Percentiles rank a stretch among this genome's conserved stretches.
These are phyloP conservation scores for Fraxinus americana DNA, from an alignment of 257 asterid genomes.

Conservation along the genomic window DNA sequence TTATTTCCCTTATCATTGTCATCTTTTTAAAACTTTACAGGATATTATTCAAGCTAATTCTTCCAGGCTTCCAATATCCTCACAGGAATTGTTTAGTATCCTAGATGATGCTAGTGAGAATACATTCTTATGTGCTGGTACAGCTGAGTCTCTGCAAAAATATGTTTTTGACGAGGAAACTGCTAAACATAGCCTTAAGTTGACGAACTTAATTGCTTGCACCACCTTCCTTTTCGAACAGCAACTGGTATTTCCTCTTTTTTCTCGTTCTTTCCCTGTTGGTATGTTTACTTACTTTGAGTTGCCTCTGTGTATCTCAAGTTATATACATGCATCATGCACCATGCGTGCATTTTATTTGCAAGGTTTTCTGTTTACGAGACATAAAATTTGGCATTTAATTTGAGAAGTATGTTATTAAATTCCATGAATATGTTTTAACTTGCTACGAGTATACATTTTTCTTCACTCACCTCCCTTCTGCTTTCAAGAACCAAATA, in stretches of 20 bases:
- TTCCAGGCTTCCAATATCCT: slow-evolving; percentile 65
- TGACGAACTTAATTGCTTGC: slow-evolving; percentile 80
- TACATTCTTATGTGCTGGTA: slow-evolving; percentile 90
- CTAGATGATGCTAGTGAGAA: slow-evolving; percentile 96
- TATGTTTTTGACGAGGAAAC: slow-evolving; percentile 75
- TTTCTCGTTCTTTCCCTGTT: not conserved
- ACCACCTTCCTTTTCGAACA: slow-evolving; percentile 80
- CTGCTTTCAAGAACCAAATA: not conserved
- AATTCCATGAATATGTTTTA: not conserved
- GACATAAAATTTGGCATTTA: not conserved
- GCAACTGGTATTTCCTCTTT: slow-evolving; percentile 63
- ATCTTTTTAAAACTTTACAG: slow-evolving; percentile 44
- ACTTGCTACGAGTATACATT: not conserved
- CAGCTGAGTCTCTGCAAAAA: slow-evolving; percentile 75
- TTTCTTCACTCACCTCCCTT: not conserved
- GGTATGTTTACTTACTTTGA: slow-evolving; percentile 4
- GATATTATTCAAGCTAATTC: slow-evolving; percentile 74
- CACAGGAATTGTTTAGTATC: slow-evolving; percentile 71
- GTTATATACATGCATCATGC: not conserved
- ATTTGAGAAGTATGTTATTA: not conserved
- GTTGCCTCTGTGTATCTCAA: slow-evolving; percentile 12
- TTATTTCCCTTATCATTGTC: not conserved
- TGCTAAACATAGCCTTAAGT: slow-evolving; percentile 60
- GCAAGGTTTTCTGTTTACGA: not conserved
- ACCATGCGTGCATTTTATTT: not conserved